Percentiles rank a stretch among this genome's conserved stretches.
Conservation (phyloP, 179 eudicot species). For the Spinacia oleracea region DNA sequence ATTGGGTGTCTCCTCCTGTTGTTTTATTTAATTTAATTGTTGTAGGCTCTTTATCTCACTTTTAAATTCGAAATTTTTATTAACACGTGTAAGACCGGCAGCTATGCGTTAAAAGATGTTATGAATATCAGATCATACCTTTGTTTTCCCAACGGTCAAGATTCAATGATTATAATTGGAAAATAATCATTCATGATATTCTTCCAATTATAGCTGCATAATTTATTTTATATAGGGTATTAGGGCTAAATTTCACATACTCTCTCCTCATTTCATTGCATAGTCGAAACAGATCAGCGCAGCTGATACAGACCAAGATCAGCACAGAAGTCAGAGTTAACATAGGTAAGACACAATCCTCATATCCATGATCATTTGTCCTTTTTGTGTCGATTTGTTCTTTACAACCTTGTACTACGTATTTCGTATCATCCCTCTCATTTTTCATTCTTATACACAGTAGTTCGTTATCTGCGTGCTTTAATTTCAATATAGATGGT, state of each 20-base stretch:
- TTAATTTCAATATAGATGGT: not conserved
- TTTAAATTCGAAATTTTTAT: not conserved
- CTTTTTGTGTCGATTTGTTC: not conserved
- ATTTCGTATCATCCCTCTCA: not conserved
- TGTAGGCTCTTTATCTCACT: not conserved
- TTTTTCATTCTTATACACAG: not conserved
- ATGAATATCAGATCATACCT: not conserved
- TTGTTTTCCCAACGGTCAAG: not conserved
- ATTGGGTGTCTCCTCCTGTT: not conserved
- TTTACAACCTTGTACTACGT: not conserved
- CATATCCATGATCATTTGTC: not conserved
- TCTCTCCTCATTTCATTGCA: not conserved
- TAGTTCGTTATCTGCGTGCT: not conserved
- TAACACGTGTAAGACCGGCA: not conserved
- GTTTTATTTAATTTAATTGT: not conserved
- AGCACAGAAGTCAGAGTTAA: not conserved
- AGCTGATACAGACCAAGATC: not conserved
- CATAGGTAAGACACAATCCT: slow-evolving; percentile 4
- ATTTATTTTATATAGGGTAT: not conserved
- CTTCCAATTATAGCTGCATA: slow-evolving; percentile 4
- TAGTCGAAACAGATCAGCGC: not conserved
- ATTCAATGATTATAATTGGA: not conserved
- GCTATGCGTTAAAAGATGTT: not conserved
- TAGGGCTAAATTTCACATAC: not conserved
- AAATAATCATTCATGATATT: not conserved